A percentile compares a stretch with the other conserved stretches of the same genome.
phyloP scores from a whole-genome alignment of 805 yeast species.

The Clavispora carvajalis region DNA sequence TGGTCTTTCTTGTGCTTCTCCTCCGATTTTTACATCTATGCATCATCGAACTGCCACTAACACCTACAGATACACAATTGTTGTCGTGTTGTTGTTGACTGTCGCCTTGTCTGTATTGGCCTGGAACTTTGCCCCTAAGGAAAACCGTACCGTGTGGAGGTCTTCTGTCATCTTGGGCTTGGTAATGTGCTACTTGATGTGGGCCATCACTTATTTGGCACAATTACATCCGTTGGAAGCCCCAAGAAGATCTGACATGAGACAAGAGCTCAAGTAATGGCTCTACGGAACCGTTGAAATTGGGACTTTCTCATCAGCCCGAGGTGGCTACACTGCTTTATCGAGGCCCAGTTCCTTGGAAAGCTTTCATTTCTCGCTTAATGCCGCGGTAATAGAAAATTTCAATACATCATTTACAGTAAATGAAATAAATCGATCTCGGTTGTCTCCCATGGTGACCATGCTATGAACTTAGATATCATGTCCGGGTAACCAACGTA shows the following conservation, averaged over 20 bases:
- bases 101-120: conserved; percentile 56
- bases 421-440: not conserved
- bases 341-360: not conserved
- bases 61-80: conserved; percentile 61
- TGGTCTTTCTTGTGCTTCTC: too few species aligned
- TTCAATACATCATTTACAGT: not conserved
- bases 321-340: not conserved
- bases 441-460: too few species aligned
- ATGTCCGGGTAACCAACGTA: conserved; percentile 3
- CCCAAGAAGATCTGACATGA: conserved; percentile 83
- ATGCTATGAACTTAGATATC: too few species aligned
- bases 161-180: conserved; percentile 54
- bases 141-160: conserved; percentile 48
- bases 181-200: conserved; percentile 78
- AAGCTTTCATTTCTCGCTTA: not conserved
- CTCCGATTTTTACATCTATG: not conserved
- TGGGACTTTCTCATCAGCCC: not conserved
- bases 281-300: not conserved
- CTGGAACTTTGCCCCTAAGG: conserved; percentile 84
- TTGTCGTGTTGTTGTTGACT: conserved; percentile 56
- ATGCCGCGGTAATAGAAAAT: not conserved
- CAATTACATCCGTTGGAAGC: conserved; percentile 90
- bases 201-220: conserved; percentile 86
- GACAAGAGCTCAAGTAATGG: conserved; percentile 53
- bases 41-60: conserved; percentile 3